Evolutionary conservation across 306 rosid genomes (phyloP).

Genomic region (Chamaecrista fasciculata): DNA sequence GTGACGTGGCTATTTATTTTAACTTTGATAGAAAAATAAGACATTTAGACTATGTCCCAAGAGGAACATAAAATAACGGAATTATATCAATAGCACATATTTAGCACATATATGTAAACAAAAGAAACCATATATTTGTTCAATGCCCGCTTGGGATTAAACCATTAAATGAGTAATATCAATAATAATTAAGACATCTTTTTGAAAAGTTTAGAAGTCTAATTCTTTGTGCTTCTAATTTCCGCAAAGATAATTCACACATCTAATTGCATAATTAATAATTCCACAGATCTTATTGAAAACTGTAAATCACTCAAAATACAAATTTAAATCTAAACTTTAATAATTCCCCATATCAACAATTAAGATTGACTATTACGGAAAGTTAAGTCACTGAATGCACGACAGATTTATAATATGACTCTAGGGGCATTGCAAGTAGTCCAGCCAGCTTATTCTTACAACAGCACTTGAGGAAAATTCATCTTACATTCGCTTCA

Average conservation of each 20-base stretch:
- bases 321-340: too few relatives aligned
- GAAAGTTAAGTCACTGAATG: constrained; percentile 13
- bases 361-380: constrained; percentile 12
- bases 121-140: constrained; percentile 21
- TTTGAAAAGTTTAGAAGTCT: background rate
- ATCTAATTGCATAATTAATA: background rate
- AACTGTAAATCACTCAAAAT: background rate
- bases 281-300: background rate
- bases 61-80: constrained; percentile 10
- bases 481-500: constrained; percentile 20
- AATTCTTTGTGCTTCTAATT: background rate
- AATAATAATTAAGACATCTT: constrained; percentile 17
- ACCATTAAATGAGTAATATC: background rate
- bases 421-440: background rate
- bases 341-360: background rate
- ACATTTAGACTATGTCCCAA: background rate
- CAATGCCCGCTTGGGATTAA: background rate
- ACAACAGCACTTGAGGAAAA: constrained; percentile 7
- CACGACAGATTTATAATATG: constrained; percentile 15
- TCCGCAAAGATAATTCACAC: constrained; percentile 18
- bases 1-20: constrained; percentile 2
- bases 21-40: background rate
- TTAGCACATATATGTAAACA: constrained; percentile 1
- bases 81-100: too few relatives aligned
- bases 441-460: constrained; percentile 9